A percentile compares a stretch with the other conserved stretches of the same genome.
Conservation (phyloP, 495 filamentous ascomycete species). For the Penicillium daleae region DNA sequence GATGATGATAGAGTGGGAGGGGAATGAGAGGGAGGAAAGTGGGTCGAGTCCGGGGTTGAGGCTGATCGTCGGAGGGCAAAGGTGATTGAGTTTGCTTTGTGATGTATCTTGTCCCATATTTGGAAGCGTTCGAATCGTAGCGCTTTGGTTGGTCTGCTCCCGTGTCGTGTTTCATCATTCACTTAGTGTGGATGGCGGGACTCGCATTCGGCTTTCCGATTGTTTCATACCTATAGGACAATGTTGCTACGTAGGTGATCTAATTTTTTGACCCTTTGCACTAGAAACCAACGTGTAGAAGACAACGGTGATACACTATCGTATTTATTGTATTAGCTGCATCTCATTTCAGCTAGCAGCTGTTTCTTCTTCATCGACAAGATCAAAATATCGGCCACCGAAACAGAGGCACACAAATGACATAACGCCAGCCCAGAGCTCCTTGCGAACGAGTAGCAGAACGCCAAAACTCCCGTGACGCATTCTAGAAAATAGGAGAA, state of each 20-base stretch:
- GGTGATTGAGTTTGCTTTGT: constrained; percentile 11
- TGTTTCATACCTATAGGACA: not conserved
- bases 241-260: not conserved
- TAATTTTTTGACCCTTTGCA: not conserved
- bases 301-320: not conserved
- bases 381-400: not conserved
- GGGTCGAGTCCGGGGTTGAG: constrained; percentile 15
- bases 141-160: constrained; percentile 16
- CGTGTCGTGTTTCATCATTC: constrained; percentile 12
- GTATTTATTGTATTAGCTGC: not conserved
- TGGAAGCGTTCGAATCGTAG: constrained; percentile 16
- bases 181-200: not conserved
- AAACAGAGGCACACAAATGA: not conserved
- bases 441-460: not conserved
- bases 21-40: constrained; percentile 8
- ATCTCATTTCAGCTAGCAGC: not conserved
- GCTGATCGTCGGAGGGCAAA: not conserved
- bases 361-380: not conserved
- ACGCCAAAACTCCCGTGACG: constrained; percentile 4
- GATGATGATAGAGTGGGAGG: constrained; percentile 18
- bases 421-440: not conserved
- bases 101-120: constrained; percentile 11
- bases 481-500: not conserved
- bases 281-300: not conserved
- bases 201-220: not conserved